Evolutionary conservation across 768 basidiomycete species (phyloP), one percentile per base, ranked within the genome.

Genomic region (Trametes coccinea): DNA sequence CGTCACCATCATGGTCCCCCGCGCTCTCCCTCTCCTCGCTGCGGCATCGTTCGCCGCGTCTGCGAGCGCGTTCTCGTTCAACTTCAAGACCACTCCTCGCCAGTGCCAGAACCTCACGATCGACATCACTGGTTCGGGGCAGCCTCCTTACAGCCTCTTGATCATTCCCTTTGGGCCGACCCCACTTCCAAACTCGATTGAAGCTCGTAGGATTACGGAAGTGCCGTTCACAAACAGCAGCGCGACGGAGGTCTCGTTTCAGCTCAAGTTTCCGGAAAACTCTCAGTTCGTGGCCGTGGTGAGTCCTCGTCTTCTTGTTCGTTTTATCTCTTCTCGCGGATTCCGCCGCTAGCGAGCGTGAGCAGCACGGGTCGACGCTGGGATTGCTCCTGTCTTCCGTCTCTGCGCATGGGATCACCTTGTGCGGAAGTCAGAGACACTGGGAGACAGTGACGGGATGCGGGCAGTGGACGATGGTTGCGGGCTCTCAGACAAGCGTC

Each of bases 241-340:
- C 5, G 58, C 75, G 17, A 76, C 70, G 2, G 75, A 77, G 27
- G 66, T 83, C 31, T 77, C 71, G 40, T 87, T 92, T 71, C 73
- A 81, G 69, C 79, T 91, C 54, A 80, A 79, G 31, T 92, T 81
- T 69, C 90, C 90, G 0, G 78, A 74, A 50, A 79, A 84, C 69
- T 88, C 89, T 3, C 86, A 89, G 67, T 86, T 93, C 56, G 88
- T 92, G 29, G 85, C 87, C 4, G 86, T 91, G 68, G 90, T 90
- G 67, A 75, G 88, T 84, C 5, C 33, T 40, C n/a, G 41, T 51
- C 34, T 58, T 34, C 8, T 5, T 84, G 5, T 29, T 40, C n/a
- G 41, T 51, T 33, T 58, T 34, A 16, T 5, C 10, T 40, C 27
- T n/a, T 46, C 6, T 50, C 7, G 11, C 4, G 27, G 22, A 22